Conservation (phyloP, 2,329 filamentous ascomycete genomes). For the Aspergillus uvarum region DNA sequence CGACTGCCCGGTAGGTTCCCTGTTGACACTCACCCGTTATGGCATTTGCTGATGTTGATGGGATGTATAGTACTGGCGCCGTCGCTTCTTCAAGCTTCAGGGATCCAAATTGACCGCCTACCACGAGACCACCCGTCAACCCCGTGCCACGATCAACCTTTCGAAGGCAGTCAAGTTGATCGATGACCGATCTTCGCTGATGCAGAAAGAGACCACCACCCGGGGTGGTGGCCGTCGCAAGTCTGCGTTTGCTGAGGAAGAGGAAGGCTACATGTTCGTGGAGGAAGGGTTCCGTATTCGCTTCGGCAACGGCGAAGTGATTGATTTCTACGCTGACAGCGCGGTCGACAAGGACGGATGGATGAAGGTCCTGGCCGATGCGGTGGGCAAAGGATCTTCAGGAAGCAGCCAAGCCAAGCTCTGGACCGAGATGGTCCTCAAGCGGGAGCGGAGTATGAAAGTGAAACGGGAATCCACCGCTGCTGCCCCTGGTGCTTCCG, state of each 20-base stretch:
- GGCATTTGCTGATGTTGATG: slow-evolving; percentile 7
- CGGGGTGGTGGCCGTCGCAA: slow-evolving; percentile 79
- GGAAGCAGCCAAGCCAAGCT: slow-evolving; percentile 50
- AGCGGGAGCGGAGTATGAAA: slow-evolving; percentile 43
- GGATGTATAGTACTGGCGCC: slow-evolving; percentile 79
- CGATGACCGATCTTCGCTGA: slow-evolving; percentile 81
- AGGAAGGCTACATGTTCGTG: slow-evolving; percentile 99
- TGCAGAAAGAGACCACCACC: slow-evolving; percentile 76
- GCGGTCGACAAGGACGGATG: slow-evolving; percentile 85
- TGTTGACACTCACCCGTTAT: slow-evolving; percentile 14
- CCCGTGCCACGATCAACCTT: slow-evolving; percentile 93
- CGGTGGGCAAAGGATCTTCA: slow-evolving; percentile 56
- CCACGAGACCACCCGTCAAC: slow-evolving; percentile 92
- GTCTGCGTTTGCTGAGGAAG: slow-evolving; percentile 94
- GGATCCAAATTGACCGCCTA: slow-evolving; percentile 92
- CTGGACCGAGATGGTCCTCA: slow-evolving; percentile 64
- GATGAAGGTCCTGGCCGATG: slow-evolving; percentile 84
- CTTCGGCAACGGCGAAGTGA: slow-evolving; percentile 96
- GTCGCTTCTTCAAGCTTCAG: slow-evolving; percentile 92
- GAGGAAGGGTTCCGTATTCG: slow-evolving; percentile 98
- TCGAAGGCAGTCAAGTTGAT: slow-evolving; percentile 90
- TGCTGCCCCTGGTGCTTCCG: background rate
- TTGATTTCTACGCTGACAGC: slow-evolving; percentile 96
- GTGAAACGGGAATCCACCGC: slow-evolving; percentile 25
- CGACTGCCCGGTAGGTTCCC: slow-evolving; percentile 81